These are phyloP conservation scores for Crithidia thermophila DNA, from an alignment of 208 protist genomes.

Conservation along the genomic window DNA sequence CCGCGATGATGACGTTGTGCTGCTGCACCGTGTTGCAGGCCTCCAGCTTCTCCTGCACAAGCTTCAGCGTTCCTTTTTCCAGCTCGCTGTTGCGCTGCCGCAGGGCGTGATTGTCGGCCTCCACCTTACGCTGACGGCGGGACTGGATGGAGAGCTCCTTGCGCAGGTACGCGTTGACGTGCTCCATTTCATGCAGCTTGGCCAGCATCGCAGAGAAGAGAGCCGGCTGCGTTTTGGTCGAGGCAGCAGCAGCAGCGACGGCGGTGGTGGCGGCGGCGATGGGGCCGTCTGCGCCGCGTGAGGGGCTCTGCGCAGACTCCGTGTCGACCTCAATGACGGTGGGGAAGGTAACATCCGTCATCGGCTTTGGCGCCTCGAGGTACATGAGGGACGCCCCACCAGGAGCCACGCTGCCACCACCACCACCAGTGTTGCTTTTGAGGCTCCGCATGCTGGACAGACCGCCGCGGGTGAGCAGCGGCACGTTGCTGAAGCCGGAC, in stretches of 20 bases:
- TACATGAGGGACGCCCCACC: conserved; percentile 3
- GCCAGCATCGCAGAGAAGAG: conserved; percentile 79
- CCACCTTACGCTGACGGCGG: conserved; percentile 56
- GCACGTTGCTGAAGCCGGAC: no score
- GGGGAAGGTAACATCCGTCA: background rate
- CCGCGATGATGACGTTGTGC: conserved; percentile 61
- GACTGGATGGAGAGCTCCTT: conserved; percentile 76
- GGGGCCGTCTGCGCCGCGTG: background rate
- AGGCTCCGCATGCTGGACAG: background rate
- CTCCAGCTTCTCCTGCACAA: conserved; percentile 68
- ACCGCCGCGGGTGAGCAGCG: no score
- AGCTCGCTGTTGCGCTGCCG: conserved; percentile 55
- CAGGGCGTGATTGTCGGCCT: conserved; percentile 61
- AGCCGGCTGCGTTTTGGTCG: background rate
- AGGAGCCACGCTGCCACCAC: no score
- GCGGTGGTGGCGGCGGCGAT: background rate
- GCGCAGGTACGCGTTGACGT: conserved; percentile 76
- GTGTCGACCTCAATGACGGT: conserved; percentile 3
- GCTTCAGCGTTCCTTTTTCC: conserved; percentile 51
- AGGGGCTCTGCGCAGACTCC: no score
- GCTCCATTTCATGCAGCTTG: conserved; percentile 78
- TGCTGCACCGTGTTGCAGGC: conserved; percentile 80
- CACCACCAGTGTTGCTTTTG: background rate
- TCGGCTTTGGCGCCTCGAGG: background rate
- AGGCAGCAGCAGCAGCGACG: background rate